Base-by-base conservation (phyloP, 1,139 yeast species). In the Sugiyamaella castrensis region DNA sequence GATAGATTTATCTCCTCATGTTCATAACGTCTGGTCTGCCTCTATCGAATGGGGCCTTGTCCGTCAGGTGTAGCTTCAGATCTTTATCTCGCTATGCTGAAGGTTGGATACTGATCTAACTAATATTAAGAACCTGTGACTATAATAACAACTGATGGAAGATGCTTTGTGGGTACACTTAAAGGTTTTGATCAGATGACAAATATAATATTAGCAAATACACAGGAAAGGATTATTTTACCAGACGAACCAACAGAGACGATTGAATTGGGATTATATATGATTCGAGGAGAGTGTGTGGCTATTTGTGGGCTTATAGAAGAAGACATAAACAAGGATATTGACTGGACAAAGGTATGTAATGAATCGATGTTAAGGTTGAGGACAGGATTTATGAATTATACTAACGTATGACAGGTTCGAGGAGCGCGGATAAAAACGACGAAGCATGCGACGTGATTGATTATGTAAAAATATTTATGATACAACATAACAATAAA, bases 181-280 rank as follows among this genome's bases (percentile, higher is more conserved):
- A 83, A 82, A 63, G 95, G 96, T 16, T 89, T 76, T 61, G 98
- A 91, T 65, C 83, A 84, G 59, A 74, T 84, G 44, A 84, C 95
- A 27, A 91, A 91, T 62, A 62, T 91, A 16, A 74, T 88, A 37
- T 71, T 91, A 37, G 69, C 82, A 8, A 69, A 75, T 31, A 75
- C 92, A n/a, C 66, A 75, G 32, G 92, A 86, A 62, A 64, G 81
- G 31, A 58, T 70, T 31, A 67, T 71, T 13, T 51, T 68, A 8
- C 66, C 65, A 1, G 78, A 74, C 24, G 77, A 72, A 4, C 76
- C 77, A 0, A 73, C 79, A 7, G 78, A 75, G 47, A 76, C 76
- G 42, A 75, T 81, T 38, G 76, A 75, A 28, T 62, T 84, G 50
- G 95, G 95, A 0, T 68, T 81, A 6, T 80, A 82, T 60, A 65